These are phyloP conservation scores for Astrothelium subdiscretum DNA, from an alignment of 495 filamentous ascomycete genomes.

Conservation along the genomic window DNA sequence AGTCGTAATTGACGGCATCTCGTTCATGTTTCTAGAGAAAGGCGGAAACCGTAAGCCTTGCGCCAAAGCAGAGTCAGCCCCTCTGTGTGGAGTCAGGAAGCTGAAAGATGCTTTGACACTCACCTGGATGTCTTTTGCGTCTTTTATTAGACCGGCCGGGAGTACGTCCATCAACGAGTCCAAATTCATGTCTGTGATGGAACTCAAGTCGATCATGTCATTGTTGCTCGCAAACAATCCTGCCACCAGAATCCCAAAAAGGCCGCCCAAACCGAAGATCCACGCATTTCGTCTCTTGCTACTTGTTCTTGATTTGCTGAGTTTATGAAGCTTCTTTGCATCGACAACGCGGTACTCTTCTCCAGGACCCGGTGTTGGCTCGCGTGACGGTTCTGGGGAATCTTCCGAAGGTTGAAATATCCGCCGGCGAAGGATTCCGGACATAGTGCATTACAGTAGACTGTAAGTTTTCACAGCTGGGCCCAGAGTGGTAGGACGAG, in stretches of 20 bases:
- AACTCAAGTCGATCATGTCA: constrained; percentile 73
- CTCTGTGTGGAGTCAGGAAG: not conserved
- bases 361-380: constrained; percentile 9
- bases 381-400: constrained; percentile 12
- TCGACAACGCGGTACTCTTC: constrained; percentile 22
- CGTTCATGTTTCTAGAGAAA: constrained; percentile 59
- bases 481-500: not conserved
- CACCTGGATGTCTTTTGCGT: constrained; percentile 76
- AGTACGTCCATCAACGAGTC: constrained; percentile 72
- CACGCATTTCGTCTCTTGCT: constrained; percentile 59
- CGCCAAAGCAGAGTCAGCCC: not conserved
- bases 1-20: constrained; percentile 81
- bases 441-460: not conserved
- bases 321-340: constrained; percentile 27
- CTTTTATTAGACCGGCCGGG: constrained; percentile 66
- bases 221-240: constrained; percentile 75
- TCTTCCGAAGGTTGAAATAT: not conserved
- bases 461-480: not conserved
- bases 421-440: not conserved
- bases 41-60: not conserved
- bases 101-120: constrained; percentile 2
- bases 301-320: constrained; percentile 35
- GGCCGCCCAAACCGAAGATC: constrained; percentile 70
- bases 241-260: constrained; percentile 72
- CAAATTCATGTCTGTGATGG: constrained; percentile 70